Evolutionary conservation across 2,329 filamentous ascomycete genomes (phyloP), one percentile per base, ranked within the genome.

Genomic region (Leptographium procerum): DNA sequence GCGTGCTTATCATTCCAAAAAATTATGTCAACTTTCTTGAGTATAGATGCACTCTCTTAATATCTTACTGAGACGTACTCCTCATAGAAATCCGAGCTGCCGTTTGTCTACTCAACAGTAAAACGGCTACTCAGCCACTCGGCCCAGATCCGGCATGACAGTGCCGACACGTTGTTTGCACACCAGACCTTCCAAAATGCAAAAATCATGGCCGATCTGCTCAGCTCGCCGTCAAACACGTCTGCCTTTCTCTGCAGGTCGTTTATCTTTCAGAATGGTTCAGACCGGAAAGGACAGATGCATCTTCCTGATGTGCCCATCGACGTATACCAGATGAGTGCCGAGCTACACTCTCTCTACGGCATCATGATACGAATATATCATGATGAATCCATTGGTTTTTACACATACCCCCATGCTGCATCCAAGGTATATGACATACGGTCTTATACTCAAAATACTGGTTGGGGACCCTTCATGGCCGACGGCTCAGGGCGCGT

Each of bases 381-480:
- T 8, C 34, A 16, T 7, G 52, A 54, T 19, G 34, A 43, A 6
- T 40, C 14, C 14, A 14, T 29, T 14, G 28, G 69, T 69, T 8
- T 68, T 66, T 16, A 68, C 66, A n/a, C 67, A 1, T 84, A 83
- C 66, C 80, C 83, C 1, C 85, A 78, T 63, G 88, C 88, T 1
- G 79, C 83, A 57, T 81, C 83, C 52, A 81, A 82, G 61, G 86
- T 91, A 3, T 92, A 91, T 63, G 87, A 91, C 66, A 70, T 91
- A 53, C 77, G 88, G 1, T 78, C 85, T 63, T 88, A 89, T 69
- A 86, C 80, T 0, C 68, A 72, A 2, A 68, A 70, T 29, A 85
- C 79, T 1, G 68, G 76, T 40, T 91, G 88, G 87, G 88, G 88
- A 0, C 88, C 88, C 0, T 91, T 89, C 65, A 72, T 79, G 65